Evolutionary conservation across 2,329 filamentous ascomycete genomes (phyloP), one percentile per base, ranked within the genome.

Genomic region (Aspergillus ustus): DNA sequence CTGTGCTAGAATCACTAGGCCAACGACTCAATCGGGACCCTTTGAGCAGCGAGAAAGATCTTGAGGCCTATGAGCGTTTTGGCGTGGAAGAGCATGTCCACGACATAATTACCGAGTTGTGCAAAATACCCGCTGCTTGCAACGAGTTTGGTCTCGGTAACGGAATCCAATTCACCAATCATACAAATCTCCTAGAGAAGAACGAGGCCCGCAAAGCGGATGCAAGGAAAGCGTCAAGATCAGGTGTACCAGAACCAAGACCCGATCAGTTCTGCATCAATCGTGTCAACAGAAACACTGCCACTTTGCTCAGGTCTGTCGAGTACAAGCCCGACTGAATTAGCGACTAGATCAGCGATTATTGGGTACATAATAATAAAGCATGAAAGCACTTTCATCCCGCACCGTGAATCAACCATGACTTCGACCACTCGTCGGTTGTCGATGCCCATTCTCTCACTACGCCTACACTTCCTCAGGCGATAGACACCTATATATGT

Each of bases 241-340:
- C n/a, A n/a, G n/a, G n/a, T n/a, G n/a, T 11, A 34, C 51, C 29
- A 29, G 7, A 15, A 61, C 22, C 66, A 1, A 60, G n/a, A 22
- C 69, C 68, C 7, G 67, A 70, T 51, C 68, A 68, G 34, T 70
- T 63, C 49, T 72, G 66, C 48, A 67, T 72, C n/a, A 58, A 65
- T 57, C 65, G 52, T 31, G 49, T 55, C 7, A 57, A 65, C 49
- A 45, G 57, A n/a, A 53, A 52, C 17, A 60, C 31, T 1, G 46
- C 31, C 31, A 61, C 57, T 44, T 48, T 65, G 17, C 53, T 66
- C 7, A 63, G 60, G 11, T 63, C 60, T 1, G 60, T 67, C 28
- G 61, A 67, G 20, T 67, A 65, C 48, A 65, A 63, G 57, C 65
- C 65, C n/a, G n/a, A n/a, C n/a, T n/a, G n/a, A n/a, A 25, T 25